Percentiles rank a stretch among this genome's conserved stretches.
These are phyloP conservation scores for Chlorella sp. DNA, from an alignment of 139 green algal species.

Conservation along the genomic window DNA sequence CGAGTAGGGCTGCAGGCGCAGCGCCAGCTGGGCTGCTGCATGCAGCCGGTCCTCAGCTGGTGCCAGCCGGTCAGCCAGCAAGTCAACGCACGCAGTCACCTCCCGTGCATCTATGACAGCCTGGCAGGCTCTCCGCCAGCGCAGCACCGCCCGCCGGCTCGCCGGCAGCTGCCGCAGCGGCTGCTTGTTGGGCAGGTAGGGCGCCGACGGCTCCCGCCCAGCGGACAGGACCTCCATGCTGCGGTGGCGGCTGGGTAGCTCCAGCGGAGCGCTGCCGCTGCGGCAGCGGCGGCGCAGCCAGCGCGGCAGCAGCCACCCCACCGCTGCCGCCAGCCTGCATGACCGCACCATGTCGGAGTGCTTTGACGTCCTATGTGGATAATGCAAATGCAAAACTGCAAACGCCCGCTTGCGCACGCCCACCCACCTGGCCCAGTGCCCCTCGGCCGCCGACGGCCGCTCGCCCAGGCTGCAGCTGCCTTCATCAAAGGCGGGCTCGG, in stretches of 20 bases:
- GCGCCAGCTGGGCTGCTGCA: conserved; percentile 17
- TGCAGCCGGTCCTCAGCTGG: conserved; percentile 26
- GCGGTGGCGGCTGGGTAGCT: neutral
- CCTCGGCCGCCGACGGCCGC: neutral
- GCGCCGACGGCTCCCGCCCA: neutral
- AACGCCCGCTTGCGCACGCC: too few species aligned
- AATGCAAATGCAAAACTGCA: too few species aligned
- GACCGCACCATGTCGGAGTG: too few species aligned
- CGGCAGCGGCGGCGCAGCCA: neutral
- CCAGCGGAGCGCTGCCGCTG: too few species aligned
- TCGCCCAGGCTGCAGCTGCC: neutral
- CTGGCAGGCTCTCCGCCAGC: conserved; percentile 35
- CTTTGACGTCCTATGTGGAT: too few species aligned
- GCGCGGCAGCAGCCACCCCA: neutral
- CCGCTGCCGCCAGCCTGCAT: neutral
- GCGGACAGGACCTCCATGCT: neutral
- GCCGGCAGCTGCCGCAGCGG: neutral
- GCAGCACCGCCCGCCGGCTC: neutral
- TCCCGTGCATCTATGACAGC: conserved; percentile 27
- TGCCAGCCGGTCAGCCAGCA: conserved; percentile 30
- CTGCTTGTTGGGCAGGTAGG: conserved; percentile 1
- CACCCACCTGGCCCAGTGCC: too few species aligned
- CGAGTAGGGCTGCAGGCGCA: conserved; percentile 15
- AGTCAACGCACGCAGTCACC: conserved; percentile 19
- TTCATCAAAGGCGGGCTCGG: neutral